Conservation (phyloP, 352 stramenopile genomes). For the Thalassiosira mediterranea region DNA sequence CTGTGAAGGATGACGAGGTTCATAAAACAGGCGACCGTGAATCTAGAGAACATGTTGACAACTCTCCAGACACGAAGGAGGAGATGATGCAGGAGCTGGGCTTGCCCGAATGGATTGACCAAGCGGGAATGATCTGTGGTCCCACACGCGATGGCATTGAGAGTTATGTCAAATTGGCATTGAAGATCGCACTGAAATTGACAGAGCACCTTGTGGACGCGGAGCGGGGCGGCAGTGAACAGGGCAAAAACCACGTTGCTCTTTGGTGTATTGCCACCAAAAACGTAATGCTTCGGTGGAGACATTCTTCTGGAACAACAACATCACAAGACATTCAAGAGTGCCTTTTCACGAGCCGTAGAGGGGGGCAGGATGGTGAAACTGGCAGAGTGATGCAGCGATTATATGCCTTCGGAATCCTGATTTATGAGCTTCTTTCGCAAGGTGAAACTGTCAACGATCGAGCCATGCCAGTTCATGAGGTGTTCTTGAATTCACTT, state of each 20-base stretch:
- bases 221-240: not conserved
- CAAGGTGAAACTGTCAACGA: not conserved
- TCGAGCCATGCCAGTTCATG: not conserved
- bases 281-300: slow-evolving; percentile 17
- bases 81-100: not conserved
- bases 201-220: slow-evolving; percentile 27
- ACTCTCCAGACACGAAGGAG: not conserved
- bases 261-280: slow-evolving; percentile 26
- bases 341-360: not conserved
- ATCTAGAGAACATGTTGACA: too few species aligned
- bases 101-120: slow-evolving; percentile 9
- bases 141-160: not conserved
- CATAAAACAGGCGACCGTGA: too few species aligned
- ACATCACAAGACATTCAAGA: too few species aligned
- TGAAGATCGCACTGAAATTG: slow-evolving; percentile 33
- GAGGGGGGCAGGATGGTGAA: not conserved
- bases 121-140: not conserved
- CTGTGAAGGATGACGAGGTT: too few species aligned
- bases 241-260: slow-evolving; percentile 13
- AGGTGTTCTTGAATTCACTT: not conserved
- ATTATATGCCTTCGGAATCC: slow-evolving; percentile 2
- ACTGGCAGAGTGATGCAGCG: not conserved
- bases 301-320: not conserved
- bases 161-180: slow-evolving; percentile 27
- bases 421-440: slow-evolving; percentile 24